Conservation (phyloP, 805 yeast genomes). For the Starmerella sp. region DNA sequence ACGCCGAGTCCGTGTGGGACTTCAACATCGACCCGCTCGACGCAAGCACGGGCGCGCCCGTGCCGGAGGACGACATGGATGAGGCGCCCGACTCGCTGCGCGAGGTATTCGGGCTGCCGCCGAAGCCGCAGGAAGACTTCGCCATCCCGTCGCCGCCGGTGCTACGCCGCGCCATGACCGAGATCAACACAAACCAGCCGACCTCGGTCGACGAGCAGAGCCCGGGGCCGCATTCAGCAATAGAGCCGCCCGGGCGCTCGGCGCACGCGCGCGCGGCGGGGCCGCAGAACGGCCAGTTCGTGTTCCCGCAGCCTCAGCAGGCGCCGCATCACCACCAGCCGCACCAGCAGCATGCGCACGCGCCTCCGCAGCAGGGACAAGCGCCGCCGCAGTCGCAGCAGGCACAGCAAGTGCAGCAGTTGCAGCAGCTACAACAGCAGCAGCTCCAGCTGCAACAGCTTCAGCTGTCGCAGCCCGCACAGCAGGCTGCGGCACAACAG, state of each 20-base stretch:
- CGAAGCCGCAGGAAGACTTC: slow-evolving; percentile 27
- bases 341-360: neutral
- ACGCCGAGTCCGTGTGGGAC: slow-evolving; percentile 26
- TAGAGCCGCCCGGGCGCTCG: neutral
- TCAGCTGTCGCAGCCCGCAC: too few relatives aligned
- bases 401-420: neutral
- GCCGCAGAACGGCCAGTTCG: neutral
- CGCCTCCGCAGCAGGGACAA: neutral
- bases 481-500: neutral
- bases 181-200: neutral
- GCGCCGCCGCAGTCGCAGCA: neutral
- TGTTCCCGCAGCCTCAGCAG: neutral
- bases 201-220: neutral
- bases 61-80: slow-evolving; percentile 20
- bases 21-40: slow-evolving; percentile 16
- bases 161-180: slow-evolving; percentile 4
- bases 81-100: slow-evolving; percentile 65
- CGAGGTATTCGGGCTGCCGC: slow-evolving; percentile 51
- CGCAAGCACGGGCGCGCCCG: neutral
- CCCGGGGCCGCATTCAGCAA: neutral
- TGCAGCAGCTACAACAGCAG: slow-evolving; percentile 15
- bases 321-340: neutral
- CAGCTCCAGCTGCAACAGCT: slow-evolving; percentile 20
- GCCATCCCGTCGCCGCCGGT: slow-evolving; percentile 19
- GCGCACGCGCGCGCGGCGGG: neutral